Base-by-base conservation (phyloP, 2,329 filamentous ascomycete species). In the Penicillium sp. region DNA sequence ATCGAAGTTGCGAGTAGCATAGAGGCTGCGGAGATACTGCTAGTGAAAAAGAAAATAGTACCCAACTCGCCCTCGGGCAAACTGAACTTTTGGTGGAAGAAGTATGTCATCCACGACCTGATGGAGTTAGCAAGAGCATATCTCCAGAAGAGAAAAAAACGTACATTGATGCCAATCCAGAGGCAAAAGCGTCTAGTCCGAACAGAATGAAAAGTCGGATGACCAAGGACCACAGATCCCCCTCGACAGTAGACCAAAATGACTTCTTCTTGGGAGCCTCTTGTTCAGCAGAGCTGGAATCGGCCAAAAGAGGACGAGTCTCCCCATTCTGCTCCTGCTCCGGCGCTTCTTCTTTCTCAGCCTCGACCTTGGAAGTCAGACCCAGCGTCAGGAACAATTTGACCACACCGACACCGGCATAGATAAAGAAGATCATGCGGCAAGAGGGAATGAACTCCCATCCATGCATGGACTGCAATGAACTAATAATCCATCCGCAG, bases 111-210 rank as follows among this genome's bases (percentile, higher is more conserved):
- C 76, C 77, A 79, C 2, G 76, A 77, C 29, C 73, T 73, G 31
- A 76, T 22, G 19, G 39, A 19, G 31, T 67, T 49, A 66, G 52
- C 21, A 52, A 22, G 14, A 31, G 64, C 74, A 46, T 27, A 73
- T 63, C 73, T 75, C 16, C 16, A 73, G n/a, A 46, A n/a, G 37
- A 21, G 21, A 27, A 22, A 8, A 10, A 31, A 13, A 76, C 82
- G 71, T 75, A 86, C 79, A 85, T 67, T 22, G 86, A 84, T 4
- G 86, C 87, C 69, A 93, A 81, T 2, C 90, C 89, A 1, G 86
- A 88, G 1, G 87, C 88, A 55, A 91, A 83, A 0, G 86, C 83
- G 69, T 92, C 89, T 6, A 91, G 67, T 1, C 82, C 82, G 64
- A 91, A 88, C 1, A 93, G 76, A 8, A 88, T 72, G 67, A 86